phyloP scores from a whole-genome alignment of 495 filamentous ascomycete species.

The Elasticomyces elasticus region DNA sequence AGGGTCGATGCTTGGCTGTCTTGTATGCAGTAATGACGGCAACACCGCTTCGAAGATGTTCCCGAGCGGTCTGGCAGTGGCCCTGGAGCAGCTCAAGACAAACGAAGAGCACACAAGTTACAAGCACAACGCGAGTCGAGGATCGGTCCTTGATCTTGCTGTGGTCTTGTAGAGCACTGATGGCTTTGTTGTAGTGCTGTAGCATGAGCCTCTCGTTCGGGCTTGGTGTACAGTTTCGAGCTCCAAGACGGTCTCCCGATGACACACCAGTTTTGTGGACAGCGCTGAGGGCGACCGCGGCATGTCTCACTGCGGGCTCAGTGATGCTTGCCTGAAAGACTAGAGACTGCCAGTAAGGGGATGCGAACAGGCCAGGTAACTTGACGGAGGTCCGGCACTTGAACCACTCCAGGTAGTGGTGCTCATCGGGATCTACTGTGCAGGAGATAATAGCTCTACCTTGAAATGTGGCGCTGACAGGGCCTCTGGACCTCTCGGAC shows the following conservation, averaged over 20 bases:
- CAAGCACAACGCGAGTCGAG: slow-evolving; percentile 34
- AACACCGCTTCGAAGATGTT: slow-evolving; percentile 40
- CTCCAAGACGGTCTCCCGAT: neutral
- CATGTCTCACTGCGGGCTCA: slow-evolving; percentile 45
- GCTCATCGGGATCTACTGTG: neutral
- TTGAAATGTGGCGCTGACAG: neutral
- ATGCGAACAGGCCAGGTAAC: neutral
- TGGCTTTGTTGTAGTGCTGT: slow-evolving; percentile 40
- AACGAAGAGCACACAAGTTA: slow-evolving; percentile 48
- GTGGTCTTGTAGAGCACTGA: slow-evolving; percentile 32
- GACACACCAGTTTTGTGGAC: neutral
- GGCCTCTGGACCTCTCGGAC: neutral
- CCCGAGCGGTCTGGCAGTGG: slow-evolving; percentile 31
- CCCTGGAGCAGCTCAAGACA: neutral
- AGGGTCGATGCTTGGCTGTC: slow-evolving; percentile 19
- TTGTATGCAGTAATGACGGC: slow-evolving; percentile 26
- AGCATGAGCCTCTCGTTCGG: slow-evolving; percentile 32
- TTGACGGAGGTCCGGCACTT: too few species aligned
- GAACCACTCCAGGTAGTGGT: neutral
- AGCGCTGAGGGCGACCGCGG: slow-evolving; percentile 39
- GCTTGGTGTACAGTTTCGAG: slow-evolving; percentile 13
- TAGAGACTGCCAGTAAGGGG: neutral
- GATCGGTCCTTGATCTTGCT: slow-evolving; percentile 15
- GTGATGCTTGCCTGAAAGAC: neutral
- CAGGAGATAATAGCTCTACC: neutral